Percentiles rank a stretch among this genome's conserved stretches.
phyloP scores from a whole-genome alignment of 2,329 filamentous ascomycete species.

The Stachybotrys chartarum region DNA sequence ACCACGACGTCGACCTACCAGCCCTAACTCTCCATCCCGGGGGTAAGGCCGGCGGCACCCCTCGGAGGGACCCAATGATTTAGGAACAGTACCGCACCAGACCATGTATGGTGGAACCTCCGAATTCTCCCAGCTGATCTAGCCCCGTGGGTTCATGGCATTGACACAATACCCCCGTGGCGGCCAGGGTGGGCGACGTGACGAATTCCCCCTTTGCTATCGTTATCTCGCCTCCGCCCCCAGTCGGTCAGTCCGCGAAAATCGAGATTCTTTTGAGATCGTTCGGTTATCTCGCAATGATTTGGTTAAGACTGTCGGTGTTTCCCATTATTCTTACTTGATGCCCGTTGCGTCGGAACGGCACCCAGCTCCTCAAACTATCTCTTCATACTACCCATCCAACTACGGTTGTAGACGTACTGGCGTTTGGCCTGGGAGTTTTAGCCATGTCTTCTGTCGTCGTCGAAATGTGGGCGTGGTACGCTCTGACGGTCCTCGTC shows the following conservation, averaged over 20 bases:
- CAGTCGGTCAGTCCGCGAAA: background rate
- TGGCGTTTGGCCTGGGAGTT: background rate
- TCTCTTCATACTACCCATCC: background rate
- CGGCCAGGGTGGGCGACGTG: too few species aligned
- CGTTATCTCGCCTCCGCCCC: background rate
- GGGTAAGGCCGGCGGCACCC: background rate
- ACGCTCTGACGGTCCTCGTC: conserved; percentile 27
- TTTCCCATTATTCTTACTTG: background rate
- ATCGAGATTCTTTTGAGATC: background rate
- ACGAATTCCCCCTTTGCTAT: background rate
- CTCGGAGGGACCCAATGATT: too few species aligned
- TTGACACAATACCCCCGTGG: too few species aligned
- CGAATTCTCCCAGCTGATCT: too few species aligned
- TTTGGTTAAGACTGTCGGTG: background rate
- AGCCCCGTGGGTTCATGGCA: too few species aligned
- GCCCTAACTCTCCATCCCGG: background rate
- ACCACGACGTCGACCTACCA: background rate
- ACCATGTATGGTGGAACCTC: too few species aligned
- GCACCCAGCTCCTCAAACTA: too few species aligned
- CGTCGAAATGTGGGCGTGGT: conserved; percentile 35
- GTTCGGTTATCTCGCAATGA: background rate
- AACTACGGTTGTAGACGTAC: background rate
- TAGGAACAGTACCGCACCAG: too few species aligned
- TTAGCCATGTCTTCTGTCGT: conserved; percentile 15
- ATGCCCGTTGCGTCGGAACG: too few species aligned